phyloP scores from a whole-genome alignment of 2,329 filamentous ascomycete species.

The Xylariaceae sp. region DNA sequence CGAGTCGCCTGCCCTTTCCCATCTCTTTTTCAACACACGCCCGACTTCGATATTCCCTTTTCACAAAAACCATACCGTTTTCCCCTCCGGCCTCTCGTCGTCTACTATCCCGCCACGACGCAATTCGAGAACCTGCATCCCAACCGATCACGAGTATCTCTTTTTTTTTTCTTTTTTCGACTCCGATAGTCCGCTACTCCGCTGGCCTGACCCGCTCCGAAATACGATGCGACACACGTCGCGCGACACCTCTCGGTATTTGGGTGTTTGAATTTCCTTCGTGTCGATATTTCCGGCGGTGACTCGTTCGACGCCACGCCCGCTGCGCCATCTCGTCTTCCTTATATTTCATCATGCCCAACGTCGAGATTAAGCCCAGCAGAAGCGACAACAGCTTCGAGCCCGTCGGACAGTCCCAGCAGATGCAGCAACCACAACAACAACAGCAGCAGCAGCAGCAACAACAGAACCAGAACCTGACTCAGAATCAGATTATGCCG shows the following conservation, averaged over 20 bases:
- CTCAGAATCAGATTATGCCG: neutral
- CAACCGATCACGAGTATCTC: neutral
- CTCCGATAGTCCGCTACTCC: neutral
- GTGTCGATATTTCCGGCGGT: conserved; percentile 5
- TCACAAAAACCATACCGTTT: neutral
- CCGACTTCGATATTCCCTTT: neutral
- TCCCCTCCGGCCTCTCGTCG: neutral
- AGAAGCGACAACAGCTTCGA: conserved; percentile 3
- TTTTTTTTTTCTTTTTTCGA: neutral
- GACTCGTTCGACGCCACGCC: conserved; percentile 6
- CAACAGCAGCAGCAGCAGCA: conserved; percentile 8
- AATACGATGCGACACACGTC: conserved; percentile 16
- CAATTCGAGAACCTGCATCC: neutral
- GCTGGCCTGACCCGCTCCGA: neutral
- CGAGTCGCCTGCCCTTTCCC: neutral
- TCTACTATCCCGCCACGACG: neutral
- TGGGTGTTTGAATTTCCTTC: conserved; percentile 1
- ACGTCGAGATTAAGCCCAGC: conserved; percentile 15
- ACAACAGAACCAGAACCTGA: neutral
- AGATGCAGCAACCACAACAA: conserved; percentile 8
- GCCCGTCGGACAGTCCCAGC: conserved; percentile 9
- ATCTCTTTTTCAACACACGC: neutral
- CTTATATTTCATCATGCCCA: conserved; percentile 16
- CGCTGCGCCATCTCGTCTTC: neutral
- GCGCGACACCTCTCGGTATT: conserved; percentile 1